A percentile compares a stretch with the other conserved stretches of the same genome.
phyloP scores from a whole-genome alignment of 2,329 filamentous ascomycete genomes.

The Aureobasidium mangrovei region DNA sequence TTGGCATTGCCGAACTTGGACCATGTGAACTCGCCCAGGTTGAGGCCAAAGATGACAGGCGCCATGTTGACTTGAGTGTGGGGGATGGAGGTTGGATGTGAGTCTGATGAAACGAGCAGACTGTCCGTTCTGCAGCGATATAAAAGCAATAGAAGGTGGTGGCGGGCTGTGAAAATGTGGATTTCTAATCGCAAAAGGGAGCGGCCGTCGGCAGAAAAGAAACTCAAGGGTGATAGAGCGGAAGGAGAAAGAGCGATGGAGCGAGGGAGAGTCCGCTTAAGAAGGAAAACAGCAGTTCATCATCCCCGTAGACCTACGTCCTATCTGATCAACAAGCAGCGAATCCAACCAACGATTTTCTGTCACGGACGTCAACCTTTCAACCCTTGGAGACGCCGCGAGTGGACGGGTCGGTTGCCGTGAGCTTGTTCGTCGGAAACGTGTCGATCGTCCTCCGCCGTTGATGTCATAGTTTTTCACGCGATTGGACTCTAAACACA shows the following conservation, averaged over 20 bases:
- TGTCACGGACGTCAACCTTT: not conserved
- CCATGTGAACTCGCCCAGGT: slow-evolving; percentile 50
- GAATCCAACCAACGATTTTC: slow-evolving; percentile 7
- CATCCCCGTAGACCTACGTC: not conserved
- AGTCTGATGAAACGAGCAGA: not conserved
- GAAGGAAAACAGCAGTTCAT: not conserved
- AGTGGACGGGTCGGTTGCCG: not conserved
- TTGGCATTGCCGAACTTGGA: slow-evolving; percentile 48
- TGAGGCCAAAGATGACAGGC: slow-evolving; percentile 49
- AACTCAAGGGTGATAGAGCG: not conserved
- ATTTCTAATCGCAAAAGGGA: not conserved
- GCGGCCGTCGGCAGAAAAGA: not conserved
- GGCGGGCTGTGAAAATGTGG: not conserved
- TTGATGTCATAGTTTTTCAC: not conserved
- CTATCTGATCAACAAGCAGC: not conserved
- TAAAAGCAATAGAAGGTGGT: not conserved
- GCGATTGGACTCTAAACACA: not conserved
- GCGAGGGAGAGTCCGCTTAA: not conserved
- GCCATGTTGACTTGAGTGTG: slow-evolving; percentile 19
- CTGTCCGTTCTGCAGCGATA: not conserved
- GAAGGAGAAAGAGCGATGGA: not conserved
- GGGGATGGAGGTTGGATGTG: not conserved
- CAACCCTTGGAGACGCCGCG: not conserved
- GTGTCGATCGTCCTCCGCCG: slow-evolving; percentile 1
- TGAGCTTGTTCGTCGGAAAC: not conserved